phyloP scores from a whole-genome alignment of 2,329 filamentous ascomycete species.

The Monilinia laxa region DNA sequence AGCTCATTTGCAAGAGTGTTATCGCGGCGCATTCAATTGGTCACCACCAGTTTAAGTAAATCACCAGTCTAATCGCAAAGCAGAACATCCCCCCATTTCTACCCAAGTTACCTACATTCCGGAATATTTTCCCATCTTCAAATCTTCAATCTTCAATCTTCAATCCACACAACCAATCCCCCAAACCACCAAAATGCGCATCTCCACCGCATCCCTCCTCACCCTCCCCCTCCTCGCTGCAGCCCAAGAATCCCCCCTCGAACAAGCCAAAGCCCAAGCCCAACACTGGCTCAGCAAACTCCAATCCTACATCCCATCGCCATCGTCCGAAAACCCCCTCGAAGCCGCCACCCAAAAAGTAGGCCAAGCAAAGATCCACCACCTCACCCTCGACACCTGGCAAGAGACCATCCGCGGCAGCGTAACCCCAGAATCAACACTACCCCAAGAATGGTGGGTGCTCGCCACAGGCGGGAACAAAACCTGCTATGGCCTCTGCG shows the following conservation, averaged over 20 bases:
- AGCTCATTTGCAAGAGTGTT: conserved; percentile 3
- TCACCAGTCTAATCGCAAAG: conserved; percentile 18
- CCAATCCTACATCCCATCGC: conserved; percentile 53
- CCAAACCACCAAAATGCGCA: conserved; percentile 50
- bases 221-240: conserved; percentile 57
- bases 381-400: conserved; percentile 69
- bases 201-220: conserved; percentile 52
- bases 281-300: conserved; percentile 63
- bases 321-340: conserved; percentile 41
- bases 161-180: neutral
- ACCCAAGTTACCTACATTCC: neutral
- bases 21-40: conserved; percentile 20
- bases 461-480: conserved; percentile 73
- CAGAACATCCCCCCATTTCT: neutral
- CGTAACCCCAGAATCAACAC: conserved; percentile 56
- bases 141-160: neutral
- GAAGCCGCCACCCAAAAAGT: conserved; percentile 51
- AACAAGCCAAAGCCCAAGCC: conserved; percentile 62
- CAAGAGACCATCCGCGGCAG: conserved; percentile 63
- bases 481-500: conserved; percentile 69
- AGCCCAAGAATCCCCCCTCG: conserved; percentile 52
- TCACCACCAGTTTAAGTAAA: neutral
- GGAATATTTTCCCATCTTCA: neutral
- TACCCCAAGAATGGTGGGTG: conserved; percentile 73
- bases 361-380: conserved; percentile 52